These are phyloP conservation scores for Eimeria tenella DNA, from an alignment of 169 alveolate genomes.

Conservation along the genomic window DNA sequence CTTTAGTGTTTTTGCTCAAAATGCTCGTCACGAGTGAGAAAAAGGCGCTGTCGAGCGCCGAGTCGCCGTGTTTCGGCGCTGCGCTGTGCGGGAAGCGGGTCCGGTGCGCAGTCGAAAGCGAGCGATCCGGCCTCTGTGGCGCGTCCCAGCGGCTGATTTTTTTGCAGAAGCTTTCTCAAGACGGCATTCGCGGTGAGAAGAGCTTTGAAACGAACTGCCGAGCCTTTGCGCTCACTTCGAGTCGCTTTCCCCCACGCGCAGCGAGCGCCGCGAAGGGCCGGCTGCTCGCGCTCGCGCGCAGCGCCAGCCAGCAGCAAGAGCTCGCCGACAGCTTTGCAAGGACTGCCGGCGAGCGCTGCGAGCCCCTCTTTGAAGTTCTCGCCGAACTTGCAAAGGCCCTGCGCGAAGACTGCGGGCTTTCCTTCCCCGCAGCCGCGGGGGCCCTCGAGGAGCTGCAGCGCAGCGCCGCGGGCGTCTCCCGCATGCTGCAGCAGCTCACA, in stretches of 20 bases:
- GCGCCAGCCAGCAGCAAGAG: background rate
- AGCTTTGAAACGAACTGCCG: no score
- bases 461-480: background rate
- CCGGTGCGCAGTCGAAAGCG: background rate
- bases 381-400: background rate
- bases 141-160: background rate
- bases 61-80: background rate
- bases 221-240: no score
- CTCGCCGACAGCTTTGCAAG: background rate
- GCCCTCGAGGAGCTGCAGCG: background rate
- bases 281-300: background rate
- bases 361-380: background rate
- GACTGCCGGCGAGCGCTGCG: background rate
- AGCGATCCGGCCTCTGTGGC: background rate
- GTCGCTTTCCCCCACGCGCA: no score
- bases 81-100: background rate
- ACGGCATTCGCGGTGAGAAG: slow-evolving; percentile 26
- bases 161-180: background rate
- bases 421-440: background rate
- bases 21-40: background rate
- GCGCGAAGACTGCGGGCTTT: background rate
- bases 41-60: background rate
- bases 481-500: background rate
- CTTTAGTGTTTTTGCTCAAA: no score
- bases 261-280: background rate